These are phyloP conservation scores for Chamaecrista fasciculata DNA, from an alignment of 306 rosid species.

Conservation along the genomic window DNA sequence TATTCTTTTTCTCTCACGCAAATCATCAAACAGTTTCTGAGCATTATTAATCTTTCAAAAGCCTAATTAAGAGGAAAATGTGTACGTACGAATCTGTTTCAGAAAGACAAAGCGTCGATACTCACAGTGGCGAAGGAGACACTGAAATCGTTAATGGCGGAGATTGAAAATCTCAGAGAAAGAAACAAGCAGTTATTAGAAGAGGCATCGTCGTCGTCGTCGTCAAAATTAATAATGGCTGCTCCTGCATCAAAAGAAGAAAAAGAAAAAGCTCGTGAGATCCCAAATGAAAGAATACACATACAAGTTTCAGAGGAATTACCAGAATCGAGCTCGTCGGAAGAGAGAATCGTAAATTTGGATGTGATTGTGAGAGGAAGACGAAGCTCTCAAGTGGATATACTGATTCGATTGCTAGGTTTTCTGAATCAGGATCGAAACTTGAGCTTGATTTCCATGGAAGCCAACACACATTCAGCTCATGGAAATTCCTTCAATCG, in stretches of 20 bases:
- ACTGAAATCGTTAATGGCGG: not conserved
- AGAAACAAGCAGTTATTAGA: not conserved
- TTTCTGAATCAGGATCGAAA: constrained; percentile 52
- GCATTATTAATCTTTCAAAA: not conserved
- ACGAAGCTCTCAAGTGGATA: constrained; percentile 42
- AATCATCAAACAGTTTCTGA: not conserved
- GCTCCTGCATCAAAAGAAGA: not conserved
- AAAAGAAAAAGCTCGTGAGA: not conserved
- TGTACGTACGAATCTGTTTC: too few relatives aligned
- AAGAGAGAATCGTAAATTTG: constrained; percentile 49
- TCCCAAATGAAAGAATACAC: constrained; percentile 42
- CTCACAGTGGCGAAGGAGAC: not conserved
- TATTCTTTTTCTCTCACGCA: not conserved
- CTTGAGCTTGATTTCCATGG: constrained; percentile 61
- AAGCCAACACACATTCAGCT: constrained; percentile 44
- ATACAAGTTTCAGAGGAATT: constrained; percentile 44
- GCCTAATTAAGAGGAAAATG: too few relatives aligned
- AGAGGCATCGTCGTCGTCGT: not conserved
- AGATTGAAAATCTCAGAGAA: not conserved
- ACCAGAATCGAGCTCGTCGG: constrained; percentile 50
- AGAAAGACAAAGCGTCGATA: constrained; percentile 13
- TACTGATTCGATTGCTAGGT: constrained; percentile 56
- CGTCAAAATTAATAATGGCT: not conserved
- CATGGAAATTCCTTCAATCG: constrained; percentile 40
- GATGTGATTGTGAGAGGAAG: constrained; percentile 60